Evolutionary conservation across 1,284 basidiomycete genomes (phyloP), one percentile per base, ranked within the genome.

Genomic region (Heterobasidion annosum): DNA sequence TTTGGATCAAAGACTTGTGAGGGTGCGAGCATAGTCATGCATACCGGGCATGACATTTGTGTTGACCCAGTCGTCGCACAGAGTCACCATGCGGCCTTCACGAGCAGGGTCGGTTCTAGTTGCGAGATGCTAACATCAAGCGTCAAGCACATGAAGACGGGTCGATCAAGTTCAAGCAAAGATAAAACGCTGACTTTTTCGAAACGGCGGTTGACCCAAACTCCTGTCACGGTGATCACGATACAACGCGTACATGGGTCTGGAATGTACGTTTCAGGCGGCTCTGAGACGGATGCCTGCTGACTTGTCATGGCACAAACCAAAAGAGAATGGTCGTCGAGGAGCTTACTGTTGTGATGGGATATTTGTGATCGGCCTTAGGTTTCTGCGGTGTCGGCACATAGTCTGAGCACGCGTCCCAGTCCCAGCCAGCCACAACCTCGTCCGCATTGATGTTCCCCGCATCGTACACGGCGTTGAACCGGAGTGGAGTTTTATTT

Each of bases 11-110:
- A 3, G 3, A 10, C 18, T 0, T 13, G 34, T 45, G 15, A 43
- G 15, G 10, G 48, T 34, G 15, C 47, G 19, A 32, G 34, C n/a
- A 16, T 16, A 34, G 10, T 16, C 8, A 65, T 25, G 25, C 74
- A 33, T 65, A 85, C 85, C 84, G 57, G 70, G 54, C 8, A 72
- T 72, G 50, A 88, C 68, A 54, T 83, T 77, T 2, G 79, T 77
- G 16, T 73, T 65, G 8, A 72, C 69, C 88, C 88, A 91, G 58
- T 88, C 85, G 56, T 89, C 83, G 42, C 69, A 71, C 3, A 91
- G 71, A 50, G 78, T 68, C 10, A 89, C 76, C n/a, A 64, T 65
- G 32, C 77, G 70, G 35, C 53, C 57, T 48, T 78, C 72, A 25
- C 69, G 61, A 2, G 63, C 62, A n/a, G 69, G 63, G 37, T 78